Evolutionary conservation across 768 basidiomycete species (phyloP).

Genomic region (Naematelia aurantialba): DNA sequence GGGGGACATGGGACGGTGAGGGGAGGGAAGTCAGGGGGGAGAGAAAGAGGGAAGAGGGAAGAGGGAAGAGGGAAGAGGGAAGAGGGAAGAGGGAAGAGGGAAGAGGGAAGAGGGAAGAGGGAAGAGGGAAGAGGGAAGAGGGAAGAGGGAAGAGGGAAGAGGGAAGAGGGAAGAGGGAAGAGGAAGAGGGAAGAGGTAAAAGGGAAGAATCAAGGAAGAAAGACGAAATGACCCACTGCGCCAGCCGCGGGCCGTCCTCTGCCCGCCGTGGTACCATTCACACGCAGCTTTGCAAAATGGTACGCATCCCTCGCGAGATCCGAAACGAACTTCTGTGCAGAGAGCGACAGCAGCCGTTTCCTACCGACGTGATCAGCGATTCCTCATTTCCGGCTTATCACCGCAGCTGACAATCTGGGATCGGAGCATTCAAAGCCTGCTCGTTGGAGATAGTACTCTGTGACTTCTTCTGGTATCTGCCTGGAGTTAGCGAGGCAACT

Average conservation of each 20-base stretch:
- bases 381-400: background rate
- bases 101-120: background rate
- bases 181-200: background rate
- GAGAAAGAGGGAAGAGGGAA: background rate
- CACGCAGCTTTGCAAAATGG: slow-evolving; percentile 93
- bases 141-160: background rate
- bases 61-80: background rate
- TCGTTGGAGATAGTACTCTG: slow-evolving; percentile 91
- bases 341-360: slow-evolving; percentile 88
- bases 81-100: background rate
- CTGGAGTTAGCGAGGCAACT: too few species aligned
- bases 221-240: slow-evolving; percentile 56
- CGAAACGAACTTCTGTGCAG: slow-evolving; percentile 95
- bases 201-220: background rate
- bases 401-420: slow-evolving; percentile 68
- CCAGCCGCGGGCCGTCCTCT: slow-evolving; percentile 49
- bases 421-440: slow-evolving; percentile 96
- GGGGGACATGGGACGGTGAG: too few species aligned
- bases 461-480: slow-evolving; percentile 95
- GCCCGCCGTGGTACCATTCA: slow-evolving; percentile 57
- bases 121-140: background rate
- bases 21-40: background rate
- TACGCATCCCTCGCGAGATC: slow-evolving; percentile 96
- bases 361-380: slow-evolving; percentile 52
- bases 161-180: background rate